Percentiles rank a stretch among this genome's conserved stretches.
Evolutionary conservation across 345 rosid genomes (phyloP).

Genomic region (Eucalyptus viminalis): DNA sequence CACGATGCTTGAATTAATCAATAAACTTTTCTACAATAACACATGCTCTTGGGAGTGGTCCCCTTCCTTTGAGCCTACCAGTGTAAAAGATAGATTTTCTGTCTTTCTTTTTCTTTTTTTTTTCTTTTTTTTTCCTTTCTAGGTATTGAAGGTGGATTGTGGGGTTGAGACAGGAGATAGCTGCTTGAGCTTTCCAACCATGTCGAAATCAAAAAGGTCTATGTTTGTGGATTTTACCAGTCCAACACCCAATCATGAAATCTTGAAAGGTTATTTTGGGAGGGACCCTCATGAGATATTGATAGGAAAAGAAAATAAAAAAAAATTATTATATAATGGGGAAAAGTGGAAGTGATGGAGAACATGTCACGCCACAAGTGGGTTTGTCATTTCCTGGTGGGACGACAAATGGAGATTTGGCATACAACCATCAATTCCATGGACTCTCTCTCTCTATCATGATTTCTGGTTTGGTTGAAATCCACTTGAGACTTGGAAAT

Average conservation of each 20-base stretch:
- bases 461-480: neutral
- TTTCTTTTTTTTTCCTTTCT: too few relatives aligned
- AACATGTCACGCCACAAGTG: neutral
- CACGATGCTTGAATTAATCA: neutral
- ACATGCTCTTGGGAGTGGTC: neutral
- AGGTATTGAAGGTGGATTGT: neutral
- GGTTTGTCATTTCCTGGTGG: neutral
- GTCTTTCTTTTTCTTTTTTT: neutral
- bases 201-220: conserved; percentile 4
- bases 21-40: neutral
- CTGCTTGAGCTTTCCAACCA: conserved; percentile 1
- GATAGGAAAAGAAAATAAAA: neutral
- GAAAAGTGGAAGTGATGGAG: neutral
- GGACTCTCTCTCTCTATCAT: neutral
- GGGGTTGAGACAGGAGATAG: neutral
- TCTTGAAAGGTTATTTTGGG: neutral
- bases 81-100: neutral
- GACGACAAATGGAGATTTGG: neutral
- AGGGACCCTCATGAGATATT: neutral
- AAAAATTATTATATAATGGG: neutral
- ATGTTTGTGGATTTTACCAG: neutral
- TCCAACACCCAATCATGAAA: conserved; percentile 1
- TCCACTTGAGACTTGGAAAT: neutral
- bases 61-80: neutral
- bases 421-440: neutral